Conservation (phyloP, 1,139 yeast genomes). For the Scheffersomyces cryptocercus region DNA sequence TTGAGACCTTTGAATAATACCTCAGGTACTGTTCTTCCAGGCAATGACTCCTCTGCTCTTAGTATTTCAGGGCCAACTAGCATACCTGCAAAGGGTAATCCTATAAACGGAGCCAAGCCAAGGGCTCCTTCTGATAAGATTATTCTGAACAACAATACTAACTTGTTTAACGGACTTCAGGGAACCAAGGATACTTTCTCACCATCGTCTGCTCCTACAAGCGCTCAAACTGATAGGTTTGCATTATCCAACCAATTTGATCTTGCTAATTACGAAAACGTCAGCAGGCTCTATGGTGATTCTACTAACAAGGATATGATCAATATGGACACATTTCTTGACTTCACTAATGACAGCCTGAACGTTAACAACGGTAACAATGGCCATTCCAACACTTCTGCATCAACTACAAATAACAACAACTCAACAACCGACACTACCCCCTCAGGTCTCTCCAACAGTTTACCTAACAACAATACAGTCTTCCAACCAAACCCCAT, state of each 20-base stretch:
- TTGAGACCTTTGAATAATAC: conserved; percentile 38
- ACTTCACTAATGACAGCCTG: conserved; percentile 3
- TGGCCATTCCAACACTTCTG: conserved; percentile 2
- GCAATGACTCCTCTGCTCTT: conserved; percentile 8
- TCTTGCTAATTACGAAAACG: neutral
- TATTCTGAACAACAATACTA: conserved; percentile 25
- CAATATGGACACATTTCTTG: conserved; percentile 10
- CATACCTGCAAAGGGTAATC: neutral
- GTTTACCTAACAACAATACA: neutral
- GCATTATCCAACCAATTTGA: neutral
- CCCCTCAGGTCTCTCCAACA: conserved; percentile 5
- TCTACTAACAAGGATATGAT: conserved; percentile 5
- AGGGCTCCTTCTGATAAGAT: conserved; percentile 16
- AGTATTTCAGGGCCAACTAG: neutral
- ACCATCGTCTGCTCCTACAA: neutral
- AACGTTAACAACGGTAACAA: neutral
- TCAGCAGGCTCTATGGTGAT: neutral
- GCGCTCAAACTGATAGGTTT: neutral
- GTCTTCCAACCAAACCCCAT: conserved; percentile 1
- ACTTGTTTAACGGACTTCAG: conserved; percentile 23
- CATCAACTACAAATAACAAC: conserved; percentile 2
- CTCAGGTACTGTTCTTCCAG: conserved; percentile 7
- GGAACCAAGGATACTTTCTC: neutral
- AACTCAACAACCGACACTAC: conserved; percentile 6
- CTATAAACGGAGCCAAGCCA: conserved; percentile 2